phyloP scores from a whole-genome alignment of 257 asterid genomes.

The Penstemon newberryi region DNA sequence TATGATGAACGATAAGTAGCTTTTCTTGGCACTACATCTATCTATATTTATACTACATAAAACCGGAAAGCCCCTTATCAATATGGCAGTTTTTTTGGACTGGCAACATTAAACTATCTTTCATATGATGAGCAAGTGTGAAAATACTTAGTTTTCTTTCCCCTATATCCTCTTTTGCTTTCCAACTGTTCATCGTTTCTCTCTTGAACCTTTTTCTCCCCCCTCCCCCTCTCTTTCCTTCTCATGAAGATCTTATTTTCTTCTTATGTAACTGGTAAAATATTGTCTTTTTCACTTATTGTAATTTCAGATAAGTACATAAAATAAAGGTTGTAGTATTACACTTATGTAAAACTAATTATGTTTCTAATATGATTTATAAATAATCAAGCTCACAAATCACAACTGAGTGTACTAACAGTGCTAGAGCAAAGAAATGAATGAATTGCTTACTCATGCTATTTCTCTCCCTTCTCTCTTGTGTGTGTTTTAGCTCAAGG shows the following conservation, averaged over 20 bases:
- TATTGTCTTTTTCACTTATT: background rate
- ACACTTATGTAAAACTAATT: background rate
- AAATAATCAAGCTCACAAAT: background rate
- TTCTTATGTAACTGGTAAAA: background rate
- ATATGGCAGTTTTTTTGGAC: no score
- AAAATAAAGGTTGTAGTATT: background rate
- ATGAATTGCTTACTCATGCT: constrained; percentile 12
- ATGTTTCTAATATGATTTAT: background rate
- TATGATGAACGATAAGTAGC: constrained; percentile 14
- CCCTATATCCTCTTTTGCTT: background rate
- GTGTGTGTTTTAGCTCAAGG: constrained; percentile 18
- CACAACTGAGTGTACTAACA: background rate
- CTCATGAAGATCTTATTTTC: no score
- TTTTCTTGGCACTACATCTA: background rate
- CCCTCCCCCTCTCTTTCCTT: no score
- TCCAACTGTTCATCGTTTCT: background rate
- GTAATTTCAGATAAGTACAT: background rate
- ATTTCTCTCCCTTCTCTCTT: background rate
- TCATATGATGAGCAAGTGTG: no score
- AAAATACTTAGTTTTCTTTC: background rate
- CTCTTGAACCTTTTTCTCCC: no score
- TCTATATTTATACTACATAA: no score
- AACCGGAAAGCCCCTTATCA: no score
- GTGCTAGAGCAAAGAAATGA: background rate
- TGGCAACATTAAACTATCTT: no score